Evolutionary conservation across 2,329 filamentous ascomycete species (phyloP), one percentile per base, ranked within the genome.

Genomic region (Penicillium oxalicum): DNA sequence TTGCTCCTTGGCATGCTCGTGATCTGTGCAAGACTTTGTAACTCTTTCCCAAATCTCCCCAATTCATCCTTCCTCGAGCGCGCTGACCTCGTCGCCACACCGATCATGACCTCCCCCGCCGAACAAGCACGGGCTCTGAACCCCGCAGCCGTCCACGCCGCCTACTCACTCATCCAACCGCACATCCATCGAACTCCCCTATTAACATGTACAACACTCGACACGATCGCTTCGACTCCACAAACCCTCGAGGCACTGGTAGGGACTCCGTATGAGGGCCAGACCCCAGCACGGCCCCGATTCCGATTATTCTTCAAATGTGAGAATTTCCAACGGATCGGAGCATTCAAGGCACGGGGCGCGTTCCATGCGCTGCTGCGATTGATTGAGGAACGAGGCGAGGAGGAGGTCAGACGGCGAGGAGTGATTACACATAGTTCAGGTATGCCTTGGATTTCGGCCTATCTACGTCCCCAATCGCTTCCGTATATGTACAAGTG

Each of bases 351-450:
- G 73, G 86, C 83, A 12, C 77, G 91, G 5, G 93, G 91, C 4
- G 91, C 91, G 0, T 96, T 95, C 60, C 88, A 96, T 69, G 90
- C 91, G 0, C 65, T 95, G 34, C 78, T 83, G 61, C 72, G 86
- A 48, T 70, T 95, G 62, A 82, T 85, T 63, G 69, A 66, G 54
- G 79, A 83, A 59, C 72, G 77, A 4, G 83, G 80, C 1, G 80
- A 80, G 70, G 75, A 84, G 34, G 80, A 81, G 54, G 77, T 86
- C 0, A 70, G 71, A 58, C 73, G 72, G 61, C 82, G 75, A 63
- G 91, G 91, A 0, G 90, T 96, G 6, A 83, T 90, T 9, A 96
- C 91, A 57, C 91, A 96, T 73, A 93, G 87, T 66, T 90, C 85
- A 65, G 90, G 89, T 91, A 71, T 43, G 59, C 2, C 18, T 18